Evolutionary conservation across 768 basidiomycete species (phyloP), one percentile per base, ranked within the genome.

Genomic region (Amanita muscaria): DNA sequence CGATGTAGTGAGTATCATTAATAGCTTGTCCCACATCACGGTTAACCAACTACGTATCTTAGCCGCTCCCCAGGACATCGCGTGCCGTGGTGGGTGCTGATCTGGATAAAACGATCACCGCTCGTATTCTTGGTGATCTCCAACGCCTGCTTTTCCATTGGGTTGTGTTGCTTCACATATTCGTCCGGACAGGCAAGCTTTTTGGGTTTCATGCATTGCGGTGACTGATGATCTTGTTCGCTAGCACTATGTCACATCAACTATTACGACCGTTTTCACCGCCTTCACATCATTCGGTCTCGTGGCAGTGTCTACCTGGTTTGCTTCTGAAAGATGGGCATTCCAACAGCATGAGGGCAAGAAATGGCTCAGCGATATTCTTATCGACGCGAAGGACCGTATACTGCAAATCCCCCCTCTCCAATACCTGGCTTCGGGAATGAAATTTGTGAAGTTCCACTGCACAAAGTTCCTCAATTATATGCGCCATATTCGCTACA

Each of bases 51-150:
- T n/a, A n/a, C 15, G 18, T 25, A 12, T 29, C 44, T 41, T 40
- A 84, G 83, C 57, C 83, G 83, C 43, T 83, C 81, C 29, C 83
- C 83, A 15, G 77, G 80, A 7, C 76, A 85, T 59, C 77, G 80
- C 42, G 81, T 84, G 33, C 83, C 83, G 1, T 84, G 83, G 83
- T 85, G 83, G 82, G 81, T 85, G 34, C 63, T 84, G 45, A 88
- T 88, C 52, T 89, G 84, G 86, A 88, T 88, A 65, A 88, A 88
- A 57, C 70, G 85, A 27, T 85, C 84, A 4, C 86, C 86, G 11
- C 69, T 89, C 25, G 82, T 88, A 49, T 87, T 88, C 65, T 75
- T 88, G 36, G 85, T 88, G 48, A 70, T 88, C 59, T 86, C 87
- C 42, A 85, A 88, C 35, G 83, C 83, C 31, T 83, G 81, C 61